A percentile compares a stretch with the other conserved stretches of the same genome.
Evolutionary conservation across 2,329 filamentous ascomycete genomes (phyloP).

Genomic region (Alternaria triticimaculans): DNA sequence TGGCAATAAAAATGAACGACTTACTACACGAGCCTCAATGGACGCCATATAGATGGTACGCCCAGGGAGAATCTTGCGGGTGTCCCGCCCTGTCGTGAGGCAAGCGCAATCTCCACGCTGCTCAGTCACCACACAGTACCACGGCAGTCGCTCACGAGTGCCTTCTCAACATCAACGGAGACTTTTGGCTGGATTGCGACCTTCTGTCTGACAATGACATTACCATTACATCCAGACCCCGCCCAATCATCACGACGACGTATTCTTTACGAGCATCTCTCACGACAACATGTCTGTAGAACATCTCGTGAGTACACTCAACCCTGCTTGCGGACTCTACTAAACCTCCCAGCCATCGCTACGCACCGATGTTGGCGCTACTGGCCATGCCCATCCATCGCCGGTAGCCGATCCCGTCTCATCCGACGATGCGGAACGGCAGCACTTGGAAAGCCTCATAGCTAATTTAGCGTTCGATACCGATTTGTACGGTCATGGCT

Average conservation of each 20-base stretch:
- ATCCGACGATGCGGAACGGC: not conserved
- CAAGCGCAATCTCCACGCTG: not conserved
- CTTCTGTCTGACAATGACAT: not conserved
- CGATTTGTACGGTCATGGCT: constrained; percentile 22
- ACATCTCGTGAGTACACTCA: not conserved
- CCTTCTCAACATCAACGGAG: not conserved
- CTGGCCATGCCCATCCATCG: constrained; percentile 27
- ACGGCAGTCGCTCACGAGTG: not conserved
- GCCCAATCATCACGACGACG: not conserved
- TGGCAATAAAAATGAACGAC: constrained; percentile 96
- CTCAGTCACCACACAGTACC: not conserved
- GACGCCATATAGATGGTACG: constrained; percentile 52
- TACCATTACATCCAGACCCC: not conserved
- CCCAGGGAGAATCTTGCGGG: not conserved
- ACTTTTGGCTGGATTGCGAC: not conserved
- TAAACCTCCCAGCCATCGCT: constrained; percentile 8
- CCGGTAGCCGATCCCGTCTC: not conserved
- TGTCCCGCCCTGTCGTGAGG: not conserved
- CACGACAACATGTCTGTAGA: constrained; percentile 5
- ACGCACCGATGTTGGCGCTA: not conserved
- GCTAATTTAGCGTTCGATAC: constrained; percentile 20
- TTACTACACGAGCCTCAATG: constrained; percentile 67
- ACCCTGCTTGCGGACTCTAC: not conserved
- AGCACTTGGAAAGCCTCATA: constrained; percentile 13
- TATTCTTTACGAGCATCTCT: constrained; percentile 15